Evolutionary conservation across 2,329 filamentous ascomycete species (phyloP).

Genomic region (Penicillium brasilianum): DNA sequence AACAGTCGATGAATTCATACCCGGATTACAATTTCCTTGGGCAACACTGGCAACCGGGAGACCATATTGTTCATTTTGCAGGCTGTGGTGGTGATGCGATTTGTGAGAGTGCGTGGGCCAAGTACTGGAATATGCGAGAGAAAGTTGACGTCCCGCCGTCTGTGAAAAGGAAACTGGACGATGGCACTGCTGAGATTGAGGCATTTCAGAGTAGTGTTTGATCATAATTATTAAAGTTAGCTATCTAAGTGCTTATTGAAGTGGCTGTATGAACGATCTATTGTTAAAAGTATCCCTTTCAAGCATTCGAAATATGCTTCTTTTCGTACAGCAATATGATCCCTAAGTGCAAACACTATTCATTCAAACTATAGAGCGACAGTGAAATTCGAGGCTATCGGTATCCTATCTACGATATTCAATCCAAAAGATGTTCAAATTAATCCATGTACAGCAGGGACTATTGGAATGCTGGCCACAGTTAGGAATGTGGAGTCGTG

Average conservation of each 20-base stretch:
- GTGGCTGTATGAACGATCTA: too few relatives aligned
- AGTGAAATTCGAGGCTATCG: not conserved
- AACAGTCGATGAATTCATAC: slow-evolving; percentile 19
- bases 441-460: not conserved
- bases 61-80: slow-evolving; percentile 18
- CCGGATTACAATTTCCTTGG: slow-evolving; percentile 14
- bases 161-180: slow-evolving; percentile 8
- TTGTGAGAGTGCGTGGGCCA: slow-evolving; percentile 14
- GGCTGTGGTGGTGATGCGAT: slow-evolving; percentile 9
- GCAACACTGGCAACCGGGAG: slow-evolving; percentile 14
- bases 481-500: slow-evolving; percentile 3
- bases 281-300: too few relatives aligned
- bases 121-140: slow-evolving; percentile 16
- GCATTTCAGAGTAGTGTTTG: not conserved
- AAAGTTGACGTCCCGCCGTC: slow-evolving; percentile 9
- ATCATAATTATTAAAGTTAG: not conserved
- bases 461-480: slow-evolving; percentile 10
- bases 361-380: not conserved
- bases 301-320: too few relatives aligned
- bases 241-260: too few relatives aligned
- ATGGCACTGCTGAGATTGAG: slow-evolving; percentile 17
- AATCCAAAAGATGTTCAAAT: too few relatives aligned
- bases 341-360: not conserved
- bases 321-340: too few relatives aligned
- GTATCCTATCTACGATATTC: too few relatives aligned